Percentiles rank a stretch among this genome's conserved stretches.
These are phyloP conservation scores for Neonectria magnoliae DNA, from an alignment of 2,329 filamentous ascomycete genomes.

Conservation along the genomic window DNA sequence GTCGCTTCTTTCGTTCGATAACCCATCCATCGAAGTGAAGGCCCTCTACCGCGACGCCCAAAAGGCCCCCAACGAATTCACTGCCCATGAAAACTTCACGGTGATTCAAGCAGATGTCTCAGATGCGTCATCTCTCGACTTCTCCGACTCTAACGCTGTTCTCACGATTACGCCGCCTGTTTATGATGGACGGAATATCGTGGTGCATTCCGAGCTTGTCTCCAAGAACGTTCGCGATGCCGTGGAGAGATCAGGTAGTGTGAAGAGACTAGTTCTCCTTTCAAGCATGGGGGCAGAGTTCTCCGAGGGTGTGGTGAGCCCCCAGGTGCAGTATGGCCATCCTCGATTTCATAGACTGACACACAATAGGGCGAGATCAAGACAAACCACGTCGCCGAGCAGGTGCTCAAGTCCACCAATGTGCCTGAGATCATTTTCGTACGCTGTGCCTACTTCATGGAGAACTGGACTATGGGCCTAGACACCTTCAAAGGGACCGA, in stretches of 20 bases:
- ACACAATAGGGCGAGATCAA: conserved; percentile 49
- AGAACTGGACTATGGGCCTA: conserved; percentile 48
- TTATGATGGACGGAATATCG: conserved; percentile 38
- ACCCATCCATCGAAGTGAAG: conserved; percentile 27
- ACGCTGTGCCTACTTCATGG: conserved; percentile 51
- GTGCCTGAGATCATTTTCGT: conserved; percentile 45
- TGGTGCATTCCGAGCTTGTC: conserved; percentile 28
- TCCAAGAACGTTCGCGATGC: conserved; percentile 45
- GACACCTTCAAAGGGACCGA: conserved; percentile 39
- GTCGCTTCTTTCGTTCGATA: conserved; percentile 34
- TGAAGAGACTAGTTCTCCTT: conserved; percentile 46
- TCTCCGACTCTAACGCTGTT: conserved; percentile 44
- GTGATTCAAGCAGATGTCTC: conserved; percentile 44
- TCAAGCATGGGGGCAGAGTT: conserved; percentile 48
- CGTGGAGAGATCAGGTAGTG: conserved; percentile 33
- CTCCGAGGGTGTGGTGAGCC: conserved; percentile 44
- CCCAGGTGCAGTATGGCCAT: too few relatives aligned
- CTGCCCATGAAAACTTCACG: conserved; percentile 36
- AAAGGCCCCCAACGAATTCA: conserved; percentile 45
- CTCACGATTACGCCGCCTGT: conserved; percentile 46
- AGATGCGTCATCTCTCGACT: conserved; percentile 44
- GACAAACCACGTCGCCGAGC: conserved; percentile 49
- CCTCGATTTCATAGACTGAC: too few relatives aligned
- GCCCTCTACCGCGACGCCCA: conserved; percentile 45
- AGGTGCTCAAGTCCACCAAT: conserved; percentile 25